Conservation (phyloP, 116 monocot genomes). For the Papilionanthe hybrid region DNA sequence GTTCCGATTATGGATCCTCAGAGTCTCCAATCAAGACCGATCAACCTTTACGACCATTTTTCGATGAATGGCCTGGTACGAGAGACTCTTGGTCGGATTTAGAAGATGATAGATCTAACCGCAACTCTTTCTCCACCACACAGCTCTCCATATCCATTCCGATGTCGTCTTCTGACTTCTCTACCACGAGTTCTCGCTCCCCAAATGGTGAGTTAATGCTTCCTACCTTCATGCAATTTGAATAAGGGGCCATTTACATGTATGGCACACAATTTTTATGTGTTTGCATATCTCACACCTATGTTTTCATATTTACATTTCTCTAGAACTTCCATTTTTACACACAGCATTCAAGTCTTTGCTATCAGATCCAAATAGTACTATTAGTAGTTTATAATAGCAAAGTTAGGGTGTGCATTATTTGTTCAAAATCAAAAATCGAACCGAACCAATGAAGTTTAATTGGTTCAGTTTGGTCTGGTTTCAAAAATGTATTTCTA, state of each 20-base stretch:
- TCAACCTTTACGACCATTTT: slow-evolving; percentile 39
- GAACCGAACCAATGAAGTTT: too few species aligned
- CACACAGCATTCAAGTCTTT: too few species aligned
- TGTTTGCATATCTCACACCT: too few species aligned
- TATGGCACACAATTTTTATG: too few species aligned
- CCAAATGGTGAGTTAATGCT: slow-evolving; percentile 12
- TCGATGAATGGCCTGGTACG: slow-evolving; percentile 48
- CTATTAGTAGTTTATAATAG: too few species aligned
- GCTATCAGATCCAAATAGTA: too few species aligned
- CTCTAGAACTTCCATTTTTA: too few species aligned
- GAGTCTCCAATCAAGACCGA: slow-evolving; percentile 25
- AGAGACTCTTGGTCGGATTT: slow-evolving; percentile 42
- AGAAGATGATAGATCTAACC: slow-evolving; percentile 41
- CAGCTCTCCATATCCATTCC: slow-evolving; percentile 58
- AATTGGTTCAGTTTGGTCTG: too few species aligned
- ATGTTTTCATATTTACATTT: too few species aligned
- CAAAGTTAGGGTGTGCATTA: too few species aligned
- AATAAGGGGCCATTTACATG: not conserved
- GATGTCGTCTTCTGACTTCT: slow-evolving; percentile 38
- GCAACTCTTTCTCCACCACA: slow-evolving; percentile 43
- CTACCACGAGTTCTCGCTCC: slow-evolving; percentile 26
- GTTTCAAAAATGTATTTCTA: too few species aligned
- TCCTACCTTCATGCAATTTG: not conserved
- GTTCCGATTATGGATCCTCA: slow-evolving; percentile 14
- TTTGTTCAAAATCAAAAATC: too few species aligned